Evolutionary conservation across 2,329 filamentous ascomycete genomes (phyloP), one percentile per base, ranked within the genome.

Genomic region (Aureobasidium sp.): DNA sequence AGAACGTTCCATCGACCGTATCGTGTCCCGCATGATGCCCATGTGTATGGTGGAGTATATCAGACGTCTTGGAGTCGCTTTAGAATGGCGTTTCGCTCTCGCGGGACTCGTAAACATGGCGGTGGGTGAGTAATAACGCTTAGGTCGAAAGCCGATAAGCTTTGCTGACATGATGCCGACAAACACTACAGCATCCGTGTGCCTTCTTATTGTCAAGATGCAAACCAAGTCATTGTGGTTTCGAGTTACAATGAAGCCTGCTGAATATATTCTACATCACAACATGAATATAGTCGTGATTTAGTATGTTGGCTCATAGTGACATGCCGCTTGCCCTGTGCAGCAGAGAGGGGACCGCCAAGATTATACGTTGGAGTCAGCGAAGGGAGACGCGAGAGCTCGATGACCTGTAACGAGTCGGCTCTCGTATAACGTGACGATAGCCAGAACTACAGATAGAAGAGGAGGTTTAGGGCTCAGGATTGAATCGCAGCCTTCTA

Each of bases 281-380:
- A n/a, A n/a, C n/a, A n/a, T n/a, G n/a, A n/a, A n/a, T n/a, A n/a
- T n/a, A n/a, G n/a, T n/a, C n/a, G n/a, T n/a, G n/a, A n/a, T n/a
- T 21, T 21, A 1, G 21, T 21, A 1, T 21, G 21, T 32, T 15
- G 9, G 11, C 7, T 32, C 25, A 37, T 29, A 42, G 16, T 53
- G 34, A 30, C 50, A 53, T 39, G 21, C 15, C 3, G 36, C 27
- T 21, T 54, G 50, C 34, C 34, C 13, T 39, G 52, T 54, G 53
- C 53, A 41, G 27, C 25, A 41, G 52, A 54, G 52, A 34, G 21
- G 37, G 29, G 29, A 41, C 11, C 21, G 44, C 42, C 39, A 42
- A 44, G 34, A 36, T 10, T 47, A 37, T 37, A n/a, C 54, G 54
- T 48, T 48, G 32, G 42, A 58, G 42, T 58, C 54, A 30, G 32